Evolutionary conservation across 1,139 yeast genomes (phyloP), one percentile per base, ranked within the genome.

Genomic region (Zygotorulaspora mrakii): DNA sequence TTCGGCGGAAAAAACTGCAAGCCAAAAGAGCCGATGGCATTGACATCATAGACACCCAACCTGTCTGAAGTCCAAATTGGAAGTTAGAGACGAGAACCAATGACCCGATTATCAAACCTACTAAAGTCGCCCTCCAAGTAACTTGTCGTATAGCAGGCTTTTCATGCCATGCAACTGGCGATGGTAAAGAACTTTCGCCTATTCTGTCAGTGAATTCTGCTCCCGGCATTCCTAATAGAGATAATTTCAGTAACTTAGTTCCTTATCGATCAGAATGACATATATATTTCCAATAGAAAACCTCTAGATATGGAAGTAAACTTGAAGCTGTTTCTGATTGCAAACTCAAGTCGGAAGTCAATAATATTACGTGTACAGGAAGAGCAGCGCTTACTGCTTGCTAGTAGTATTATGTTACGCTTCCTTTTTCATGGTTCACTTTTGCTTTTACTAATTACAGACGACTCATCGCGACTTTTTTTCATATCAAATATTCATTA

Each of bases 31-130:
- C 96, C 5, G 96, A 83, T 0, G 98, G 97, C 41, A 91, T 68
- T n/a, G 95, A 84, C 98, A 91, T 91, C 98, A 91, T 91, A 6
- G 96, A 87, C 1, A 91, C 96, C 98, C 98, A 91, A 1, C 98
- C 98, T 0, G 96, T 89, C 58, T 91, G 98, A 20, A 91, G 69
- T 1, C 98, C 98, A 62, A 91, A 91, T 59, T 89, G 97, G 67
- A 91, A 91, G 61, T 91, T 91, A 2, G 96, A 86, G 16, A 88
- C 68, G 26, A 89, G 69, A 20, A 89, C 89, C 21, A 89, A 65
- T 0, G 95, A 75, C 0, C 97, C 96, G 9, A 88, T 85, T 2
- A 69, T 50, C 21, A 88, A 62, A 0, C 96, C 96, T 0, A 80
- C 84, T 0, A 79, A 29, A 0, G 88, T 79, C 1, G 91, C 80